Conservation (phyloP, 2,329 filamentous ascomycete genomes). For the Graphiopsis chlorocephala region DNA sequence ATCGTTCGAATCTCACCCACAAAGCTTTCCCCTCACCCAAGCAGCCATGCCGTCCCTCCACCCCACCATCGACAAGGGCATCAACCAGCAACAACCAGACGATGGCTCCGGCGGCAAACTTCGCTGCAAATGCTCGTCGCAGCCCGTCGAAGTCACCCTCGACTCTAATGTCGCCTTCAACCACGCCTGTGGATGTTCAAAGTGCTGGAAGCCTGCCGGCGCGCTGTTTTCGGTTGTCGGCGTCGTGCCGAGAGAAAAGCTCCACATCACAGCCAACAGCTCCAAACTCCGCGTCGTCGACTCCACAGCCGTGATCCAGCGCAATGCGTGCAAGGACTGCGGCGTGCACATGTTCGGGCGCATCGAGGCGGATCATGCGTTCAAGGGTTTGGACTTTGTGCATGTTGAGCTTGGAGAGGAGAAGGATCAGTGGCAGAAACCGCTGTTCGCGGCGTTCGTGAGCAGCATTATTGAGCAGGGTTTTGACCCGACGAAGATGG, state of each 20-base stretch:
- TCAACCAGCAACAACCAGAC: constrained; percentile 56
- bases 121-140: constrained; percentile 56
- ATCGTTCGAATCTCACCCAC: background rate
- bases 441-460: constrained; percentile 68
- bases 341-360: constrained; percentile 63
- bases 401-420: constrained; percentile 60
- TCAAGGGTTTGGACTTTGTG: constrained; percentile 68
- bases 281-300: constrained; percentile 60
- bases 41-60: constrained; percentile 44
- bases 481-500: constrained; percentile 55
- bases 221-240: constrained; percentile 64
- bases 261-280: constrained; percentile 57
- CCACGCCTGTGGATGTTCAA: constrained; percentile 69
- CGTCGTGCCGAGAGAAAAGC: constrained; percentile 56
- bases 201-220: constrained; percentile 67
- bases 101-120: constrained; percentile 61
- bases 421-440: constrained; percentile 63
- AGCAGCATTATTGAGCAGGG: constrained; percentile 68
- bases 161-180: constrained; percentile 62
- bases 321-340: constrained; percentile 60
- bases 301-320: constrained; percentile 56
- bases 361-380: constrained; percentile 63
- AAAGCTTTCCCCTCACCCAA: background rate
- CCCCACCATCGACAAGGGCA: constrained; percentile 61
- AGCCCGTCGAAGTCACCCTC: constrained; percentile 59